phyloP scores from a whole-genome alignment of 1,284 basidiomycete genomes.

The Ustilago tritici region DNA sequence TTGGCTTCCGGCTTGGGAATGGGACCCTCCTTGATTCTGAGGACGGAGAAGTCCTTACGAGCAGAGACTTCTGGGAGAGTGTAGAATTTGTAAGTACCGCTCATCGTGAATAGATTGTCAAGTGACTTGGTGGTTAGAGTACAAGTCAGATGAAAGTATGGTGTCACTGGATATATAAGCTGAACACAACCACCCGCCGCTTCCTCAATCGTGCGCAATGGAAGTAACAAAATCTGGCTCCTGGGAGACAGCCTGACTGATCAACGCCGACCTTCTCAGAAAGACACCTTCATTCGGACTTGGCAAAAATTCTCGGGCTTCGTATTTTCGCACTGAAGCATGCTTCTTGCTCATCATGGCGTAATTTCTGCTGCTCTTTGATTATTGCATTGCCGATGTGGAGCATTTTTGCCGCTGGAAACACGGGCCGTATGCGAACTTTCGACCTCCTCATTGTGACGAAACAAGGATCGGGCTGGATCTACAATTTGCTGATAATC shows the following conservation, averaged over 20 bases:
- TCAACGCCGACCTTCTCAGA: not conserved
- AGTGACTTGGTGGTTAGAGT: not conserved
- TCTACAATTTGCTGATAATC: not conserved
- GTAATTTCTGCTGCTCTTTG: not conserved
- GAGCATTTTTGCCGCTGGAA: conserved; percentile 5
- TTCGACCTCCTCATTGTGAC: not conserved
- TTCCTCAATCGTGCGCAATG: not conserved
- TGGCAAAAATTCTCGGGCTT: not conserved
- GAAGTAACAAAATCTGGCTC: not conserved
- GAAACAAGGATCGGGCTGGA: not conserved
- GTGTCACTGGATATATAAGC: not conserved
- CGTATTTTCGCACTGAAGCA: conserved; percentile 4
- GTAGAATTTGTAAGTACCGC: conserved; percentile 41
- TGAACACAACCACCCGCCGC: not conserved
- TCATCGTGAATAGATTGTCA: conserved; percentile 16
- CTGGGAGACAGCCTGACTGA: conserved; percentile 2
- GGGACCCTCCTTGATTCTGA: conserved; percentile 42
- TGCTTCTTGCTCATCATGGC: conserved; percentile 1
- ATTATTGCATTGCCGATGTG: conserved; percentile 20
- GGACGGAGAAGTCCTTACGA: conserved; percentile 37
- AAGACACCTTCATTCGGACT: conserved; percentile 3
- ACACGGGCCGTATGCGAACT: conserved; percentile 3
- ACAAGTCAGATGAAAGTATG: not conserved
- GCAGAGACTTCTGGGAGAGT: conserved; percentile 37
- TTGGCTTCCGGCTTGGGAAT: conserved; percentile 53